Percentiles rank a stretch among this genome's conserved stretches.
Evolutionary conservation across 2,329 filamentous ascomycete genomes (phyloP).

Genomic region (Microascus cirrosus): DNA sequence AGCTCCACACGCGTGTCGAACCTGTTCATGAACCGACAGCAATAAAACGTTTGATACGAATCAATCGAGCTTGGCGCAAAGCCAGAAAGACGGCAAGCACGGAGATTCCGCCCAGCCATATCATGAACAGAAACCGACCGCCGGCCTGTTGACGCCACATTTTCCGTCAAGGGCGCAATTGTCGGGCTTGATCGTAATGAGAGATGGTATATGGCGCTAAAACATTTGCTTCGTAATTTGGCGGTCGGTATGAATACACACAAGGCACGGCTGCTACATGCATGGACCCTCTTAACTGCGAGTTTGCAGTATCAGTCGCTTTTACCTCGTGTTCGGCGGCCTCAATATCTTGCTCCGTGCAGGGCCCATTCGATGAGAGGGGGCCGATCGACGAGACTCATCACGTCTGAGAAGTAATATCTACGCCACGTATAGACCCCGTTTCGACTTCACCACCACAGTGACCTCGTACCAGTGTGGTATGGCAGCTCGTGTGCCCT

Average conservation of each 20-base stretch:
- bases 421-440: neutral
- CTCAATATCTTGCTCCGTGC: neutral
- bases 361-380: neutral
- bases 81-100: neutral
- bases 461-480: neutral
- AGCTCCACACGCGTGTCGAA: neutral
- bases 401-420: neutral
- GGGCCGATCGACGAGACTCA: neutral
- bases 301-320: neutral
- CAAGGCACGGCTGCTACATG: neutral
- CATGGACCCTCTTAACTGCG: neutral
- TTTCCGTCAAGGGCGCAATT: too few relatives aligned
- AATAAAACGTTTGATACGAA: neutral
- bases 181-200: too few relatives aligned
- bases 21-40: neutral
- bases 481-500: neutral
- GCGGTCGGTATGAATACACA: too few relatives aligned
- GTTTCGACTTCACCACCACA: neutral
- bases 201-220: too few relatives aligned
- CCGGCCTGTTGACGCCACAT: too few relatives aligned
- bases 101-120: neutral
- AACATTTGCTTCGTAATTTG: too few relatives aligned
- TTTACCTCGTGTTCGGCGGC: neutral
- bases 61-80: neutral
- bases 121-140: too few relatives aligned